Conservation (phyloP, 768 basidiomycete species). For the Suillus alpinus region DNA sequence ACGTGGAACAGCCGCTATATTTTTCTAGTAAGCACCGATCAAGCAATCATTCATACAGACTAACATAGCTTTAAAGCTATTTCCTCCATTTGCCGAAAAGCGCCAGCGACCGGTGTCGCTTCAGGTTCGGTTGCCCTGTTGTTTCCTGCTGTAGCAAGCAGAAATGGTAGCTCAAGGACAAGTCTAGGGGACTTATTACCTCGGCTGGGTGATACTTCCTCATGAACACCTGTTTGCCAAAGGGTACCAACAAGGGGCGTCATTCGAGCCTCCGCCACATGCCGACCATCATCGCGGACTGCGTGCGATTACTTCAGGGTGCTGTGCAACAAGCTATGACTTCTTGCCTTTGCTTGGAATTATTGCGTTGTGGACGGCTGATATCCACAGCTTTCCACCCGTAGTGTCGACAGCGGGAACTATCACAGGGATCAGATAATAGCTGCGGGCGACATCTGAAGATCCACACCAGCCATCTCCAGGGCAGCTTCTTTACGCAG, state of each 20-base stretch:
- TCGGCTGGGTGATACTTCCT: neutral
- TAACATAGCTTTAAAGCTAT: neutral
- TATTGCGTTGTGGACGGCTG: neutral
- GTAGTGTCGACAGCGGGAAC: neutral
- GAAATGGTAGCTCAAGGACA: neutral
- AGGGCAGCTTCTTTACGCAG: neutral
- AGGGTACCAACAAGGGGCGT: neutral
- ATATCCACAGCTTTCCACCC: neutral
- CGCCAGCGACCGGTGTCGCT: no score
- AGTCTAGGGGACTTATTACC: neutral
- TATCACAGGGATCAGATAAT: neutral
- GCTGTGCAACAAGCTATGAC: neutral
- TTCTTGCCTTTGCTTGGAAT: neutral
- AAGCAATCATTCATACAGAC: neutral
- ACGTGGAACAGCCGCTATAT: neutral
- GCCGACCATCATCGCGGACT: neutral
- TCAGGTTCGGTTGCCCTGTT: neutral
- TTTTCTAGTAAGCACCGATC: neutral
- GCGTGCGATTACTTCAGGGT: neutral
- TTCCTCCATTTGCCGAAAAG: neutral
- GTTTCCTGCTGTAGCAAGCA: neutral
- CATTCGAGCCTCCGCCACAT: neutral
- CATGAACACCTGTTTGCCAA: neutral
- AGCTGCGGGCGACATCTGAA: neutral
- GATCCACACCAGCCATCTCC: neutral